A percentile compares a stretch with the other conserved stretches of the same genome.
phyloP scores from a whole-genome alignment of 441 rosid species.

The Adansonia madagascariensis region DNA sequence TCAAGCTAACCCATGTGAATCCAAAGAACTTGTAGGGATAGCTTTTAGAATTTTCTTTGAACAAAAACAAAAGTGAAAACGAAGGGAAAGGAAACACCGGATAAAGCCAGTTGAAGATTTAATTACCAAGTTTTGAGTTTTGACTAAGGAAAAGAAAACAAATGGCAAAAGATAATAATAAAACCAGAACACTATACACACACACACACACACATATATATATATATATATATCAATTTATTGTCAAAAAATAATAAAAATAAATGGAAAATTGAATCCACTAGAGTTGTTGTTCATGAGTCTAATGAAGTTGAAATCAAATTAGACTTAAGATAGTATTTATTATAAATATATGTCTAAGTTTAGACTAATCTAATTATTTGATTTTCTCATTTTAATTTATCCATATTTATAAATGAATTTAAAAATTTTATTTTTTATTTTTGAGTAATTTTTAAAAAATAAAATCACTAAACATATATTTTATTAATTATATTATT shows the following conservation, averaged over 20 bases:
- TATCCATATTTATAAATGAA: too few relatives aligned
- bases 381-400: too few relatives aligned
- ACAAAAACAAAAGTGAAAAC: neutral
- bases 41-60: neutral
- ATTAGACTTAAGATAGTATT: too few relatives aligned
- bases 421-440: too few relatives aligned
- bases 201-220: too few relatives aligned
- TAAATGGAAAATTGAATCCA: neutral
- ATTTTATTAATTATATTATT: too few relatives aligned
- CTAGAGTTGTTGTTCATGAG: too few relatives aligned
- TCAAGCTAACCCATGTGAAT: neutral
- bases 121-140: neutral
- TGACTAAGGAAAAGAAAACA: neutral
- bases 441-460: too few relatives aligned
- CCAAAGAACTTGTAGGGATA: neutral
- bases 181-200: conserved; percentile 26
- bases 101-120: neutral
- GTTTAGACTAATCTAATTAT: too few relatives aligned
- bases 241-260: neutral
- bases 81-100: neutral
- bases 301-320: too few relatives aligned
- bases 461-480: too few relatives aligned
- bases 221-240: neutral
- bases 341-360: too few relatives aligned
- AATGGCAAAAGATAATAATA: neutral